Evolutionary conservation across 345 rosid species (phyloP), one percentile per base, ranked within the genome.

Genomic region (Salix koriyanagi): DNA sequence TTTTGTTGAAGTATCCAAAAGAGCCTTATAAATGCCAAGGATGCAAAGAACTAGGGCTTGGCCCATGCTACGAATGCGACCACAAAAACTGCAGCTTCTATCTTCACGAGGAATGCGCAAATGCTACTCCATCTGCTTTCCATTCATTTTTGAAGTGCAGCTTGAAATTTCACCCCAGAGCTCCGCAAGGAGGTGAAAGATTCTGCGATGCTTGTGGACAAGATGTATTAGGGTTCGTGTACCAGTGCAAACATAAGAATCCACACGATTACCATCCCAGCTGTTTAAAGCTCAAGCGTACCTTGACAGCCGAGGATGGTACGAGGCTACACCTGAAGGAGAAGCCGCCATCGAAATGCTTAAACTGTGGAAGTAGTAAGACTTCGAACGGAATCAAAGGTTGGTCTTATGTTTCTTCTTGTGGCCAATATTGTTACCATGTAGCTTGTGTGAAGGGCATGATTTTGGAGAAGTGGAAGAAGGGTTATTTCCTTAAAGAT

Each of bases 1-100:
- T 73, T 9, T 26, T 41, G 28, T 62, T 28, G 54, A 73, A 62
- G 69, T 0, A 26, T 62, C 76, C 41, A 23, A 42, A 62, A 5
- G 41, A 61, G 21, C 76, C 76, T 7, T 61, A 62, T 26, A 14
- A 26, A 19, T 73, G 76, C 2, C 0, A 42, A 1, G 76, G 76
- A 46, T 73, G 69, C 56, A 73, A 16, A 3, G 76, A 30, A 7
- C 18, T 39, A 7, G 76, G 54, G 2, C 10, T 61, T 18, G 76
- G 76, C 32, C 50, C 50, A 1, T 62, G 76, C 76, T 73, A 73
- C 30, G 13, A 73, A 12, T 73, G 76, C 76, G 76, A 73, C 23
- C 69, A 60, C 1, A 15, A n/a, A 58, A 7, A 15, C 16, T 73
- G 76, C 56, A 18, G 30, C 56, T 73, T 60, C 58, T 52, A 28